Evolutionary conservation across 768 basidiomycete genomes (phyloP).

Genomic region (Crucibulum laeve): DNA sequence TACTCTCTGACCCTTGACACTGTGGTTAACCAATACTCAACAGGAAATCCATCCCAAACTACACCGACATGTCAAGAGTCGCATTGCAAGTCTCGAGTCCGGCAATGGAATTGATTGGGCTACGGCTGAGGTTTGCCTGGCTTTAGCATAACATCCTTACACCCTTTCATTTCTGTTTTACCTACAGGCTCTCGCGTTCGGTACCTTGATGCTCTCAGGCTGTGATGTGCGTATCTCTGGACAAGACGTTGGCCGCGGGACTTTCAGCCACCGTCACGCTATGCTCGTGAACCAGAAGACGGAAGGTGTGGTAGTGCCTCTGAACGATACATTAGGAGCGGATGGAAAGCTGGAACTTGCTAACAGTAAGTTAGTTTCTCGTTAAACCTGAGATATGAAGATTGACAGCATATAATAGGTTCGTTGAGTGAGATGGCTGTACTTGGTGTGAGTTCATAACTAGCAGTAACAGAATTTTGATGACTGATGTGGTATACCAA

Average conservation of each 20-base stretch:
- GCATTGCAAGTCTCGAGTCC: conserved; percentile 63
- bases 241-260: conserved; percentile 89
- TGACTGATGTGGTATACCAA: background rate
- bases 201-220: conserved; percentile 78
- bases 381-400: background rate
- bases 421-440: conserved; percentile 89
- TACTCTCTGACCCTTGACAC: background rate
- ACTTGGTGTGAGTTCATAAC: conserved; percentile 57
- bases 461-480: background rate
- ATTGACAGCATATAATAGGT: conserved; percentile 36
- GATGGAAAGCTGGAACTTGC: conserved; percentile 78
- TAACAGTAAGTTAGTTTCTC: conserved; percentile 56
- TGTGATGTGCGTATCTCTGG: conserved; percentile 86
- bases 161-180: background rate
- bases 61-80: conserved; percentile 73
- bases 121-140: conserved; percentile 67
- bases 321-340: conserved; percentile 65
- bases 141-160: background rate
- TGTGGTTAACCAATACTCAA: background rate
- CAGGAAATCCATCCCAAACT: conserved; percentile 80
- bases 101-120: conserved; percentile 84
- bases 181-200: conserved; percentile 77
- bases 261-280: conserved; percentile 86
- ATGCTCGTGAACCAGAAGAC: conserved; percentile 89
- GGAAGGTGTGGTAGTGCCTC: conserved; percentile 74